phyloP scores from a whole-genome alignment of 2,329 filamentous ascomycete species.

The Aspergillus japonicus region DNA sequence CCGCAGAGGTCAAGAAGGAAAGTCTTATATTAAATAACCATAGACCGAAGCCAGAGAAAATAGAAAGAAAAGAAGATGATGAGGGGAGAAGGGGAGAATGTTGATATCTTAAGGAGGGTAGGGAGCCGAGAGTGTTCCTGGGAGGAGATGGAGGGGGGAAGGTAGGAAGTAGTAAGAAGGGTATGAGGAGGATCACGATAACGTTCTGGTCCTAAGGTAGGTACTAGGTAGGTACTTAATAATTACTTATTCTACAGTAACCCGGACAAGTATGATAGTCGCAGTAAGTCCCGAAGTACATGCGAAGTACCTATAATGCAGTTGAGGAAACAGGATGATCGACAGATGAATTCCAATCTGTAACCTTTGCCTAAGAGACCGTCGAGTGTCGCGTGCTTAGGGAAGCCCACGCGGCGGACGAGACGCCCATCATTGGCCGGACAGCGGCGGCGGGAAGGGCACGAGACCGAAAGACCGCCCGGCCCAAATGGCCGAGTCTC shows the following conservation, averaged over 20 bases:
- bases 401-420: slow-evolving; percentile 31
- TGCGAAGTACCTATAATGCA: neutral
- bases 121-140: neutral
- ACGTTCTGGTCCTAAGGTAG: neutral
- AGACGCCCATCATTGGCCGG: slow-evolving; percentile 27
- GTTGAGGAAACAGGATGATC: neutral
- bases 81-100: neutral
- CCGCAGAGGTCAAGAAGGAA: neutral
- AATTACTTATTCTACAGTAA: neutral
- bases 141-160: neutral
- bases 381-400: slow-evolving; percentile 38
- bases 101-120: neutral
- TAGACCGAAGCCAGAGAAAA: slow-evolving; percentile 2
- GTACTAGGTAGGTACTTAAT: too few relatives aligned
- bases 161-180: neutral
- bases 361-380: neutral
- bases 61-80: neutral
- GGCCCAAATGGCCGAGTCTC: slow-evolving; percentile 24
- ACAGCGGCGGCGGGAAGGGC: slow-evolving; percentile 17
- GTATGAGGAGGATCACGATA: neutral
- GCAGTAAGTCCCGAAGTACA: neutral
- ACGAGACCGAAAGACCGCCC: slow-evolving; percentile 25
- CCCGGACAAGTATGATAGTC: neutral
- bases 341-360: neutral
- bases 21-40: neutral